Evolutionary conservation across 192 early-diverging fungal species (phyloP), one percentile per base, ranked within the genome.

Genomic region (Coemansia sp.): DNA sequence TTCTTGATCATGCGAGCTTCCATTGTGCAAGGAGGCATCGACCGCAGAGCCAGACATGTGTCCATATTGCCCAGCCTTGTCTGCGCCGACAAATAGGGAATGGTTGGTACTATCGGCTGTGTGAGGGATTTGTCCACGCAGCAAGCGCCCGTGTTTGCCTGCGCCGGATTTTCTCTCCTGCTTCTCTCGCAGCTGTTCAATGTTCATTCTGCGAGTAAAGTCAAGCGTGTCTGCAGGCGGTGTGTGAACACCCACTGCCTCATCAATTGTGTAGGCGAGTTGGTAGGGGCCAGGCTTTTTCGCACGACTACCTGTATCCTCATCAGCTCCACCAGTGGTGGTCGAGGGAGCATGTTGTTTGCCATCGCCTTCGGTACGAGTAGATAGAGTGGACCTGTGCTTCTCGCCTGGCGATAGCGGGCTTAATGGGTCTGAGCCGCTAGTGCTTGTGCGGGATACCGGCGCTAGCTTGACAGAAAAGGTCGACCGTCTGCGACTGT

Each of bases 381-480:
- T 61, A 39, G 59, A 61, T 16, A 76, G 73, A 33, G 26, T 51
- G 33, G 41, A 26, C 14, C 63, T 61, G 16, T 44, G 16, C 15
- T 26, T 66, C 4, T 70, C 67, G 56, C 49, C 44, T 18, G 66
- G 55, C 49, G 66, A 52, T 7, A 56, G 30, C n/a, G 53, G n/a
- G 58, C 59, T 64, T 21, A 55, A 16, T 30, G 35, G 58, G 18
- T 69, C 67, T 4, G 67, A 53, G 14, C 53, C 21, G 49, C 66
- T 64, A 18, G 70, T 43, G 60, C 64, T 68, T 60, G 65, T 61
- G 60, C 80, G 74, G 33, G 80, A 77, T 45, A 77, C 64, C 64
- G 80, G 80, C 38, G 80, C 67, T 23, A 82, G 80, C 53, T 82
- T 82, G 48, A 82, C 30, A 23, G 80, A 82, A 48, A 82, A 82